phyloP scores from a whole-genome alignment of 2,329 filamentous ascomycete genomes.

The Fusarium compactum region DNA sequence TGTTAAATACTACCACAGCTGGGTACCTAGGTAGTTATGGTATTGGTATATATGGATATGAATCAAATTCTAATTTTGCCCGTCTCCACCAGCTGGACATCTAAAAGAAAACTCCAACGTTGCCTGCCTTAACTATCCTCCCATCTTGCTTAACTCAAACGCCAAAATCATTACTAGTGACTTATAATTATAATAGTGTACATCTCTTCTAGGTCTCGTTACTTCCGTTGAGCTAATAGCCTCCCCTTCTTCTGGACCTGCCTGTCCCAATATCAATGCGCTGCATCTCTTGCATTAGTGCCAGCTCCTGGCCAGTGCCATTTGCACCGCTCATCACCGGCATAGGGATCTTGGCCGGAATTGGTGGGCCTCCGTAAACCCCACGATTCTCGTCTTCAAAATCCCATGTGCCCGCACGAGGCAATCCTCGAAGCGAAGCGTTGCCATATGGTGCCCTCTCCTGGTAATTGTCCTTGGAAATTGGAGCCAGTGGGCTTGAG shows the following conservation, averaged over 20 bases:
- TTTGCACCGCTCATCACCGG: constrained; percentile 62
- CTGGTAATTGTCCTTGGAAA: constrained; percentile 64
- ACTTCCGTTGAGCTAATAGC: constrained; percentile 51
- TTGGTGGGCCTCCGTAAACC: constrained; percentile 64
- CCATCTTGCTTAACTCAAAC: constrained; percentile 28
- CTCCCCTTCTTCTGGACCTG: constrained; percentile 64
- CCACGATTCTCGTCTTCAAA: constrained; percentile 66
- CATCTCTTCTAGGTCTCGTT: constrained; percentile 40
- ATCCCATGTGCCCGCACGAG: constrained; percentile 65
- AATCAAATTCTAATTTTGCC: constrained; percentile 25
- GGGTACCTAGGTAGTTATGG: neutral
- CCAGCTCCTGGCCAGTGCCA: constrained; percentile 62
- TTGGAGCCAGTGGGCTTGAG: constrained; percentile 65
- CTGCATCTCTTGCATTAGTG: constrained; percentile 78
- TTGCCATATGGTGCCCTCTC: constrained; percentile 55
- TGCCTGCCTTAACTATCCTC: constrained; percentile 7
- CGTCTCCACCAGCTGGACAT: neutral
- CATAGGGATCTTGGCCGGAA: constrained; percentile 78
- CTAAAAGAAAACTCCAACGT: constrained; percentile 29
- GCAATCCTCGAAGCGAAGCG: constrained; percentile 52
- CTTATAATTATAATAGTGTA: constrained; percentile 40
- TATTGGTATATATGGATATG: constrained; percentile 4
- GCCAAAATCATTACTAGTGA: constrained; percentile 29
- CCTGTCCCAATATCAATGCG: constrained; percentile 74
- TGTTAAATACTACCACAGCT: neutral